Conservation (phyloP, 345 rosid genomes). For the Brassica napus region DNA sequence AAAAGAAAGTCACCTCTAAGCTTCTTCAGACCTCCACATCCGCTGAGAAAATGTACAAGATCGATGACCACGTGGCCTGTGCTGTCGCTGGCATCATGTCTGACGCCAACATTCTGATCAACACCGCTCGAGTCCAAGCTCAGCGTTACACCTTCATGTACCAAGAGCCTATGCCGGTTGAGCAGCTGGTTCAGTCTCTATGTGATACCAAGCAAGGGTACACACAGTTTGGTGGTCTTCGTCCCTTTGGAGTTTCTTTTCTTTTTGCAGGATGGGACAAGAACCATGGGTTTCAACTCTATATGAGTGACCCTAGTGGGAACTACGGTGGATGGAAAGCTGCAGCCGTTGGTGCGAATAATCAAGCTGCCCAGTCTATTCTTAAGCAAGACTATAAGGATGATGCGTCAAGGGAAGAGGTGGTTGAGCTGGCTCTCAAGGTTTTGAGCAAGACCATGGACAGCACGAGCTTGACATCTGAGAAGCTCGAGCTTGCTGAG, state of each 20-base stretch:
- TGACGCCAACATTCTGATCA: slow-evolving; percentile 90
- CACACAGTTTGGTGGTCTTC: slow-evolving; percentile 90
- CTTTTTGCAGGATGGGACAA: slow-evolving; percentile 93
- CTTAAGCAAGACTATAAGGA: slow-evolving; percentile 40
- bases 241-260: slow-evolving; percentile 85
- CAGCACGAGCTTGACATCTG: slow-evolving; percentile 86
- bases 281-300: slow-evolving; percentile 80
- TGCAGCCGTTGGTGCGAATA: slow-evolving; percentile 84
- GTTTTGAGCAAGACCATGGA: slow-evolving; percentile 94
- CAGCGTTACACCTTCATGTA: slow-evolving; percentile 79
- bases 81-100: slow-evolving; percentile 97
- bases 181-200: slow-evolving; percentile 85
- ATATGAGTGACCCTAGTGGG: slow-evolving; percentile 93
- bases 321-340: slow-evolving; percentile 94
- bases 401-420: slow-evolving; percentile 54
- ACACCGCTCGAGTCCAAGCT: slow-evolving; percentile 87
- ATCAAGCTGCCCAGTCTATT: slow-evolving; percentile 93
- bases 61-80: slow-evolving; percentile 88
- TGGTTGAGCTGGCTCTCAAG: slow-evolving; percentile 79
- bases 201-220: slow-evolving; percentile 95
- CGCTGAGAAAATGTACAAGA: slow-evolving; percentile 93
- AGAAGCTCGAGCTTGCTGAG: slow-evolving; percentile 86
- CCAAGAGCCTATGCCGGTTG: slow-evolving; percentile 92
- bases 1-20: slow-evolving; percentile 93
- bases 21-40: slow-evolving; percentile 89